phyloP scores from a whole-genome alignment of 2,329 filamentous ascomycete genomes.

The Fusarium oxysporum region DNA sequence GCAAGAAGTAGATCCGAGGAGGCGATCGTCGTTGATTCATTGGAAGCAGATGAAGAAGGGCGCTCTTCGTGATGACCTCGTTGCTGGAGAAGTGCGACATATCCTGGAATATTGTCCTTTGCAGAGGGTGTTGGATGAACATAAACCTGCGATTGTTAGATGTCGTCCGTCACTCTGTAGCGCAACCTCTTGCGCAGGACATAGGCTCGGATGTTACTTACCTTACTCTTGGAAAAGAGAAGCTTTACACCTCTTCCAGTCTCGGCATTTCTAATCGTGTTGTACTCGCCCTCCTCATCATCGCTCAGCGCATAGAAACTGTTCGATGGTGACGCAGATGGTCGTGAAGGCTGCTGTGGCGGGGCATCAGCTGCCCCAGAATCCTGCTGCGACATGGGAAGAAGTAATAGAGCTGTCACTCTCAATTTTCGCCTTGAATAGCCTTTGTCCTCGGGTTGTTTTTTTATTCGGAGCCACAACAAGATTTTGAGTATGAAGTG shows the following conservation, averaged over 20 bases:
- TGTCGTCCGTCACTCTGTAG: background rate
- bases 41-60: constrained; percentile 49
- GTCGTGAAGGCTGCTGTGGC: constrained; percentile 47
- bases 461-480: background rate
- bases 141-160: constrained; percentile 75
- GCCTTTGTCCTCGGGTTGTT: background rate
- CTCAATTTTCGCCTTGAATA: background rate
- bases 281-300: constrained; percentile 94
- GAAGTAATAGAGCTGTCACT: constrained; percentile 6
- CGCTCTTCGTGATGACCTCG: constrained; percentile 66
- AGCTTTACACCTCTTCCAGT: constrained; percentile 89
- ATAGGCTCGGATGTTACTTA: constrained; percentile 51
- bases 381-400: constrained; percentile 40
- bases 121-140: constrained; percentile 92
- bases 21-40: constrained; percentile 57
- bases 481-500: background rate
- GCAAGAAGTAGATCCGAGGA: constrained; percentile 85
- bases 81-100: constrained; percentile 92
- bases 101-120: constrained; percentile 96
- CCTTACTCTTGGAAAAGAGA: constrained; percentile 96
- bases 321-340: constrained; percentile 77
- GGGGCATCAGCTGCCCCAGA: constrained; percentile 39
- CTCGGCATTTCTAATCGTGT: constrained; percentile 86
- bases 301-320: constrained; percentile 97
- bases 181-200: background rate